Conservation (phyloP, 2,329 filamentous ascomycete genomes). For the Cephalotrichum gorgonifer region DNA sequence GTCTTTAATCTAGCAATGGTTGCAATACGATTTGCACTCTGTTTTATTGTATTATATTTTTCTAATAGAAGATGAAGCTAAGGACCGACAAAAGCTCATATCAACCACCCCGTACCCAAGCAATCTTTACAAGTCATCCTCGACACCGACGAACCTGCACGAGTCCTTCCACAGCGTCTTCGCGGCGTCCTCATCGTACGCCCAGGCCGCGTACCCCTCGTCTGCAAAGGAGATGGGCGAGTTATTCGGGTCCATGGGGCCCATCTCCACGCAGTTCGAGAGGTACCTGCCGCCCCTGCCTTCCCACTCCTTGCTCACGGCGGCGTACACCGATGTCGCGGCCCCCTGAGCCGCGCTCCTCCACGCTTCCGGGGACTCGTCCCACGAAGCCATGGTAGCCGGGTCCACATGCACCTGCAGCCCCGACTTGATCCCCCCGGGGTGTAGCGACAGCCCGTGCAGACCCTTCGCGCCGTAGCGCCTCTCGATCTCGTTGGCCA, state of each 20-base stretch:
- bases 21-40: too few relatives aligned
- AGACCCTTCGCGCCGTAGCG: constrained; percentile 31
- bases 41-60: too few relatives aligned
- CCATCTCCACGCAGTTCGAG: constrained; percentile 25
- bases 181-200: constrained; percentile 27
- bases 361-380: constrained; percentile 9
- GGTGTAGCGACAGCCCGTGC: constrained; percentile 33
- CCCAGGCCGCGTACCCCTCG: constrained; percentile 12
- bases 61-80: too few relatives aligned
- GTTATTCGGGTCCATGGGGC: constrained; percentile 4
- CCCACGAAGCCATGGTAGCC: background rate
- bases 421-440: constrained; percentile 26
- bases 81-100: too few relatives aligned
- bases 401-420: constrained; percentile 2
- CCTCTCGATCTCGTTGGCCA: constrained; percentile 39
- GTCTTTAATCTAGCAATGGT: too few relatives aligned
- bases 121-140: constrained; percentile 1
- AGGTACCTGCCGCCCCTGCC: constrained; percentile 36
- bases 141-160: constrained; percentile 1
- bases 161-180: constrained; percentile 26
- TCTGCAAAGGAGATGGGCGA: background rate
- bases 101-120: too few relatives aligned
- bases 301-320: constrained; percentile 28
- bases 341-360: constrained; percentile 28
- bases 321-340: constrained; percentile 34